A percentile compares a stretch with the other conserved stretches of the same genome.
Conservation (phyloP, 495 filamentous ascomycete species). For the Rusavskia elegans region DNA sequence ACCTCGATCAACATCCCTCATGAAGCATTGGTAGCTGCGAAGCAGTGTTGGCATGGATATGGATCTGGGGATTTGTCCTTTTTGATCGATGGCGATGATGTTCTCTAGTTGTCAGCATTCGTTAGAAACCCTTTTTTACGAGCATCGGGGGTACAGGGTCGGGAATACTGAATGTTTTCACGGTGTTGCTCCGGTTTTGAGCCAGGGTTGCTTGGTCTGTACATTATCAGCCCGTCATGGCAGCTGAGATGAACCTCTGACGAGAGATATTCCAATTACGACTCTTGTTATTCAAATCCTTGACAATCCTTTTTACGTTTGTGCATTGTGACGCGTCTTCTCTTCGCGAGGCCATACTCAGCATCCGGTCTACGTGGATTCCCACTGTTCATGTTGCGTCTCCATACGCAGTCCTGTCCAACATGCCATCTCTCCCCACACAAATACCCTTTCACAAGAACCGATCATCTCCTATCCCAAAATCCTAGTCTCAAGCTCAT, state of each 20-base stretch:
- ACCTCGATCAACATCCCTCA: background rate
- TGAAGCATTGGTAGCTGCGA: background rate
- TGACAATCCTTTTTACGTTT: background rate
- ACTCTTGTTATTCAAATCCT: background rate
- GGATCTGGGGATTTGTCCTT: conserved; percentile 1
- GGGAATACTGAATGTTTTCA: conserved; percentile 6
- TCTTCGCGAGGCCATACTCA: background rate
- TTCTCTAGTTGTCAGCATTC: background rate
- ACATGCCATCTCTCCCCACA: background rate
- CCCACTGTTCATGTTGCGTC: no score
- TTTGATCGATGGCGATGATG: conserved; percentile 5
- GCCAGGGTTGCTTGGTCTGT: conserved; percentile 10
- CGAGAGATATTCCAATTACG: no score
- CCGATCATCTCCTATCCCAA: background rate
- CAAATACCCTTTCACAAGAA: background rate
- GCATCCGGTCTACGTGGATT: no score
- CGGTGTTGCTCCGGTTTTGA: conserved; percentile 12
- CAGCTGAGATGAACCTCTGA: background rate
- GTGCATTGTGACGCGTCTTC: background rate
- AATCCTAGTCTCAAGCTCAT: no score
- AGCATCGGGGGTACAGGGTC: conserved; percentile 2
- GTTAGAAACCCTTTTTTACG: background rate
- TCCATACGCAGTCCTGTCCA: no score
- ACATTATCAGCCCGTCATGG: conserved; percentile 13
- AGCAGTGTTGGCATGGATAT: background rate